Evolutionary conservation across 2,329 filamentous ascomycete species (phyloP).

Genomic region (Waltergamsia citrina): DNA sequence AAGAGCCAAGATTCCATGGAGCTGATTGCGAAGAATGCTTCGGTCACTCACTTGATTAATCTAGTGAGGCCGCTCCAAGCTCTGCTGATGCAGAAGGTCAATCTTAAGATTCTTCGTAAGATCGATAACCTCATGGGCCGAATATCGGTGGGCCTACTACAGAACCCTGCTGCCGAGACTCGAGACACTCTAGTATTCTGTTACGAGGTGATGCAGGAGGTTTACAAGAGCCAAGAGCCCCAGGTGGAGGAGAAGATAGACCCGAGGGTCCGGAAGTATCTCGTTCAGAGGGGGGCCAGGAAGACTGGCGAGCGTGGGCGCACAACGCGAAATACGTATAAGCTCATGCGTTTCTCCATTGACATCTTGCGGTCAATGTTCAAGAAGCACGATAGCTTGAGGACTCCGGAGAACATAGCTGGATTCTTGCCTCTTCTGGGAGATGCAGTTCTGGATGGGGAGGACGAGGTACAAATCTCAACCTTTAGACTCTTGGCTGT

Average conservation of each 20-base stretch:
- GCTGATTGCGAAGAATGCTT: conserved; percentile 74
- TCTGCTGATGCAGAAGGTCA: conserved; percentile 75
- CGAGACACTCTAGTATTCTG: conserved; percentile 87
- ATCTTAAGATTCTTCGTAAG: conserved; percentile 74
- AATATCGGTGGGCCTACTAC: conserved; percentile 72
- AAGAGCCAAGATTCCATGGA: conserved; percentile 99
- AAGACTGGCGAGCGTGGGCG: conserved; percentile 62
- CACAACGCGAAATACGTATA: conserved; percentile 75
- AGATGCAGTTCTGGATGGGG: conserved; percentile 71
- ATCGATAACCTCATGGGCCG: conserved; percentile 81
- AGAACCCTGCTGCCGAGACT: conserved; percentile 70
- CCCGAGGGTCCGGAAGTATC: conserved; percentile 58
- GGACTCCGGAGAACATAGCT: conserved; percentile 68
- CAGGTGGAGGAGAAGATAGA: conserved; percentile 46
- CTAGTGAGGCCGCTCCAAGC: conserved; percentile 71
- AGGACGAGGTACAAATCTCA: conserved; percentile 89
- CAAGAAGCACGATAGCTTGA: conserved; percentile 73
- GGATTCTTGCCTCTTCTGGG: conserved; percentile 86
- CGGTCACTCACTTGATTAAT: conserved; percentile 61
- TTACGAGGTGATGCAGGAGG: conserved; percentile 85
- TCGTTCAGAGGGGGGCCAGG: conserved; percentile 72
- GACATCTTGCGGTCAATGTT: conserved; percentile 80
- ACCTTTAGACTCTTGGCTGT: conserved; percentile 77
- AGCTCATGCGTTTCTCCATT: conserved; percentile 78
- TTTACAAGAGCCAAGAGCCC: conserved; percentile 57